Base-by-base conservation (phyloP, 306 rosid genomes). In the Cucurbita moschata region DNA sequence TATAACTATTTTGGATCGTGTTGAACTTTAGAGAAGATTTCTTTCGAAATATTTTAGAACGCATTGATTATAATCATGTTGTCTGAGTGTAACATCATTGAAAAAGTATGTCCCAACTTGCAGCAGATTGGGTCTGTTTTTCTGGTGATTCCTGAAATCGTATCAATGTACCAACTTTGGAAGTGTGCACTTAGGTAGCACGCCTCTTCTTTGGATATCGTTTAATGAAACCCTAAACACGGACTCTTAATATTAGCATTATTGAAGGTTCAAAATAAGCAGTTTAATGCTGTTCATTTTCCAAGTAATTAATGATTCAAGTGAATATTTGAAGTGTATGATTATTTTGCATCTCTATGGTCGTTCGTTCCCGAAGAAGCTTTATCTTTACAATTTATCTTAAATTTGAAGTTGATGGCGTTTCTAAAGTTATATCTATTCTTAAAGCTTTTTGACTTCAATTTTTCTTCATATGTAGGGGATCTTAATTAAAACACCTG, bases 401-500 rank as follows among this genome's bases (percentile, higher is more conserved):
- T 8, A 54, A 18, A 54, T 54, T 54, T 0, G 35, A 46, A 39
- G 42, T 47, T 13, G 21, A 19, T 67, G 39, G 18, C 54, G 39
- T 43, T 15, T 68, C 19, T 26, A 10, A 44, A 19, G 54, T 7
- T 46, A 13, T 68, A 18, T 44, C 49, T 46, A 73, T 81, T 46
- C 52, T 60, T 61, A 21, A 71, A 69, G 49, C 54, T 42, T 68
- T 52, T 60, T 21, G 62, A 11, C 52, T 78, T 42, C 67, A 35
- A 77, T 55, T 79, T 62, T 30, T 62, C 55, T 86, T 85, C 56
- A 56, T 76, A 71, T 83, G 87, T 74, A 94, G 98, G 98, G 97
- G 76, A 94, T 94, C 75, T 43, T 79, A 73, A 82, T 94, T 75
- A 85, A 83, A 78, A 94, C 96, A 1, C 97, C 98, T 74, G 77